Evolutionary conservation across 1,139 yeast species (phyloP), one percentile per base, ranked within the genome.

Genomic region (Hyphopichia khmerensis): DNA sequence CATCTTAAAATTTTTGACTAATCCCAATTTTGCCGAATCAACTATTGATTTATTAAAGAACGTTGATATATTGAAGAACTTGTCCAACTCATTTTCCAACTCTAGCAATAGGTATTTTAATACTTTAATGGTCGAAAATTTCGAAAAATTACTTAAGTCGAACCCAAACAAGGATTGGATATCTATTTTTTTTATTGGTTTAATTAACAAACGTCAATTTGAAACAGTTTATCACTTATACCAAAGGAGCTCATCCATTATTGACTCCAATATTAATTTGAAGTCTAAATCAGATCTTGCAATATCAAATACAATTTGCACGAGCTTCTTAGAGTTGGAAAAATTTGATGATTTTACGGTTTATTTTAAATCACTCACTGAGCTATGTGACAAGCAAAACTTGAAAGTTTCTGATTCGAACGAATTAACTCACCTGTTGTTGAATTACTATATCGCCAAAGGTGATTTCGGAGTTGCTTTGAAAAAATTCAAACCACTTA

Each of bases 31-130:
- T 14, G 17, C 11, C 6, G 34, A 17, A 9, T 8, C 7, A 7
- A 32, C 21, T 16, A 16, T 4, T 17, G n/a, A 16, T n/a, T 32
- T 32, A 18, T 3, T 32, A 44, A 51, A 23, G 32, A 11, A 26
- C 10, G 17, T 17, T 26, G 43, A 7, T 37, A 41, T 50, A 3
- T 45, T 64, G 36, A 39, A 33, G 4, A 29, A 34, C 8, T 45
- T 64, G 31, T 43, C 53, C 26, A 23, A 29, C 4, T 45, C 53
- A 2, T 45, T 55, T n/a, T 36, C 42, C 2, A 32, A 39, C 1
- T 52, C 65, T 0, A 41, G 46, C 9, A 67, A 67, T 41, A 33
- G 45, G 15, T 58, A 64, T 39, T 59, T 64, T 38, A 48, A 48
- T 33, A 43, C 40, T 1, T 36, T 56, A 9, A 39, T 62, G 11